Evolutionary conservation across 75 land plant genomes (phyloP).

Genomic region (Ceratopteris richardii): DNA sequence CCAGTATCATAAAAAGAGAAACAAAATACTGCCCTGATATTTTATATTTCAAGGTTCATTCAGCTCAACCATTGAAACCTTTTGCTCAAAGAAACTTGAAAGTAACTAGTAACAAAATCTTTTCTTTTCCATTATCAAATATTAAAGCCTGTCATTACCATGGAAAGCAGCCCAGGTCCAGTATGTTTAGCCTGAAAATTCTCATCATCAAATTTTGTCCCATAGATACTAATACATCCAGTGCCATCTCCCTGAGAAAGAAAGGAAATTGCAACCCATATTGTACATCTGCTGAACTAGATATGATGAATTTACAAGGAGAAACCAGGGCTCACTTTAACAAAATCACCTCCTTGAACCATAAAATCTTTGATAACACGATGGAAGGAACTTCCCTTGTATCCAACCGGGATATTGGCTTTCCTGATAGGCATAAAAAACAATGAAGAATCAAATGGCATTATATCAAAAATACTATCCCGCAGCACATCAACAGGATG

Average conservation of each 20-base stretch:
- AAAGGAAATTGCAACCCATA: slow-evolving; percentile 3
- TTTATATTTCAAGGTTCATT: no score
- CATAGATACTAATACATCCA: slow-evolving; percentile 86
- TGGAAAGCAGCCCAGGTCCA: slow-evolving; percentile 92
- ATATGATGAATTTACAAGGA: no score
- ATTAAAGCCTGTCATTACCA: slow-evolving; percentile 43
- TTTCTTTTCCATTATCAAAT: not conserved
- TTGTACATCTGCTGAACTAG: no score
- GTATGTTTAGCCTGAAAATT: slow-evolving; percentile 91
- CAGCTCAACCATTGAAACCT: no score
- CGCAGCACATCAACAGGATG: not conserved
- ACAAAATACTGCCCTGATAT: not conserved
- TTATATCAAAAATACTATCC: not conserved
- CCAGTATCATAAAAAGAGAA: no score
- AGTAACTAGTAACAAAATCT: no score
- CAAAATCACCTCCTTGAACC: slow-evolving; percentile 95
- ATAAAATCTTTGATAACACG: slow-evolving; percentile 92
- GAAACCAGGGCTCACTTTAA: slow-evolving; percentile 45
- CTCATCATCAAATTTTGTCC: slow-evolving; percentile 94
- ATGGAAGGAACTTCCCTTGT: slow-evolving; percentile 81
- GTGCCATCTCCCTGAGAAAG: slow-evolving; percentile 83
- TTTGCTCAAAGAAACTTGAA: no score
- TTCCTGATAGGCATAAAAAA: slow-evolving; percentile 35
- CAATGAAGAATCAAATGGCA: not conserved
- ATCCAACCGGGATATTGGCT: slow-evolving; percentile 75